Conservation (phyloP, 2,329 filamentous ascomycete genomes). For the Metarhizium sp. region DNA sequence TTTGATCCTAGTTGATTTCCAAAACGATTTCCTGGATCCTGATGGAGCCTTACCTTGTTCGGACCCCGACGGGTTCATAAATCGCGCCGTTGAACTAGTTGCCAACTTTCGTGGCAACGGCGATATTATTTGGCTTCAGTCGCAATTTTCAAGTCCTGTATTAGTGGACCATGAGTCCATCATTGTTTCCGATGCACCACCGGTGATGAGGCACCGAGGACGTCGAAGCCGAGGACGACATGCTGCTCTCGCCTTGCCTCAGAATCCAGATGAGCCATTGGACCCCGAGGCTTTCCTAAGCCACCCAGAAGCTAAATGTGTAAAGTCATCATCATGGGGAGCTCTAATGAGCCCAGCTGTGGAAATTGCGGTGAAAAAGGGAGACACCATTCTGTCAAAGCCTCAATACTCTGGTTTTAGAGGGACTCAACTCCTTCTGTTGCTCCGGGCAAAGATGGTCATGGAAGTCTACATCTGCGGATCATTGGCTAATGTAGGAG, state of each 20-base stretch:
- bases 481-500: slow-evolving; percentile 74
- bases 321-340: slow-evolving; percentile 34
- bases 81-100: slow-evolving; percentile 56
- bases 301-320: slow-evolving; percentile 29
- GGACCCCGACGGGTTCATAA: slow-evolving; percentile 55
- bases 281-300: slow-evolving; percentile 39
- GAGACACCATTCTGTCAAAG: slow-evolving; percentile 52
- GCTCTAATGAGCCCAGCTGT: slow-evolving; percentile 34
- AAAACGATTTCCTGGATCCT: slow-evolving; percentile 75
- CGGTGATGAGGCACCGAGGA: slow-evolving; percentile 7
- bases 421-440: slow-evolving; percentile 60
- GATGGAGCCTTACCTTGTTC: slow-evolving; percentile 59
- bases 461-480: slow-evolving; percentile 88
- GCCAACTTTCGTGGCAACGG: slow-evolving; percentile 62
- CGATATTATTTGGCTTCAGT: slow-evolving; percentile 77
- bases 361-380: slow-evolving; percentile 32
- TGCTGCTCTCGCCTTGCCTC: neutral
- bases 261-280: slow-evolving; percentile 2
- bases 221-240: slow-evolving; percentile 10
- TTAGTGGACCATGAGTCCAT: slow-evolving; percentile 45
- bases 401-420: slow-evolving; percentile 83
- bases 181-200: slow-evolving; percentile 28
- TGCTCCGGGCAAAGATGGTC: slow-evolving; percentile 76
- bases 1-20: slow-evolving; percentile 75
- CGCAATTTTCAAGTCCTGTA: slow-evolving; percentile 58